Percentiles rank a stretch among this genome's conserved stretches.
phyloP scores from a whole-genome alignment of 257 asterid genomes.

The Orobanche coerulescens region DNA sequence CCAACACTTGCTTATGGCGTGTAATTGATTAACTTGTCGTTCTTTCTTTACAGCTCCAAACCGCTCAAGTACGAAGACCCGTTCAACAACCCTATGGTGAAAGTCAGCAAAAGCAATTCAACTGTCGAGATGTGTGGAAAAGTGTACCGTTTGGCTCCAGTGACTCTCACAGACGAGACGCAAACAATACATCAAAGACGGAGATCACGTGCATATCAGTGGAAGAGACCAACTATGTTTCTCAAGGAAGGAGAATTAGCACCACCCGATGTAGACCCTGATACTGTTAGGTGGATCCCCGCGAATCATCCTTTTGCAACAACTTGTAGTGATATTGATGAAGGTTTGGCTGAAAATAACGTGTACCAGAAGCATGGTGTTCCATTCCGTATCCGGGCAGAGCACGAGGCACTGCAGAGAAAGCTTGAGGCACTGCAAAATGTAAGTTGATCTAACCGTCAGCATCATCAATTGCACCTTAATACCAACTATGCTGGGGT shows the following conservation, averaged over 20 bases:
- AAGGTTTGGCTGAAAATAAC: conserved; percentile 82
- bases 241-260: conserved; percentile 90
- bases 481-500: no score
- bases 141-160: conserved; percentile 90
- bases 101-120: conserved; percentile 73
- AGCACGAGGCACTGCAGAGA: conserved; percentile 93
- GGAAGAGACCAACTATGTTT: conserved; percentile 95
- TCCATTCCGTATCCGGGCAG: conserved; percentile 92
- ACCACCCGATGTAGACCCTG: conserved; percentile 99
- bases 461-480: no score
- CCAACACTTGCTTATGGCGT: conserved; percentile 4
- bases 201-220: conserved; percentile 95
- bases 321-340: conserved; percentile 88
- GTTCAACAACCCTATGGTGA: conserved; percentile 92
- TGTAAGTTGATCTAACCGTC: conserved; percentile 40
- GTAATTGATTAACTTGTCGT: conserved; percentile 20
- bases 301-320: conserved; percentile 99
- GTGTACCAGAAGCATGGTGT: conserved; percentile 95
- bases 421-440: conserved; percentile 90
- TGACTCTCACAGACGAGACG: conserved; percentile 74
- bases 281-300: conserved; percentile 95
- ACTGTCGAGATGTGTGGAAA: conserved; percentile 96
- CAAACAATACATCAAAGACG: conserved; percentile 79
- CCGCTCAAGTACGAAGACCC: conserved; percentile 97
- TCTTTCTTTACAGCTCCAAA: conserved; percentile 43